Conservation (phyloP, 192 early-diverging fungal genomes). For the Chytriomyces sp. region DNA sequence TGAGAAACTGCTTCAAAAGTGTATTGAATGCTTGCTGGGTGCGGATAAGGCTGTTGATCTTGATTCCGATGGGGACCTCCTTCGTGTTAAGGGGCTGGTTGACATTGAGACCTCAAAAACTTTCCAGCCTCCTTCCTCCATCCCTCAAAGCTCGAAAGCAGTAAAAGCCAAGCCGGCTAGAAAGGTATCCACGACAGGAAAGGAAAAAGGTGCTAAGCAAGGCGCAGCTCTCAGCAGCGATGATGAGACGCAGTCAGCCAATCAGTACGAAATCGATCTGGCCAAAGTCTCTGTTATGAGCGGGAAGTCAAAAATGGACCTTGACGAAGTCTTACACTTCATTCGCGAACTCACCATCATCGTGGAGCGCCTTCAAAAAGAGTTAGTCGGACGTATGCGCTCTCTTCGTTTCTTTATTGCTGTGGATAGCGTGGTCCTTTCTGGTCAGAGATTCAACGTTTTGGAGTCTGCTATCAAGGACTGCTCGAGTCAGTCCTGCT, state of each 20-base stretch:
- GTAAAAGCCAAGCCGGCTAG: background rate
- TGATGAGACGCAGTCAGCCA: conserved; percentile 12
- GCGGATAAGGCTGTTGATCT: conserved; percentile 12
- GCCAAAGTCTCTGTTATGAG: background rate
- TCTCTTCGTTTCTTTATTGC: conserved; percentile 45
- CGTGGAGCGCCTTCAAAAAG: conserved; percentile 33
- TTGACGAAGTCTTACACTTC: conserved; percentile 35
- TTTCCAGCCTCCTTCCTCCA: background rate
- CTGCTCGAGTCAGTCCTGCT: conserved; percentile 1
- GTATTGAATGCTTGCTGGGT: conserved; percentile 6
- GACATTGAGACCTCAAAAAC: conserved; percentile 8
- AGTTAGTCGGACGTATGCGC: conserved; percentile 43
- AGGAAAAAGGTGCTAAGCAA: background rate
- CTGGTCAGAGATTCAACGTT: conserved; percentile 9
- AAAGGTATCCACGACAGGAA: background rate
- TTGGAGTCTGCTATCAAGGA: conserved; percentile 1
- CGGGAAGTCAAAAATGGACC: conserved; percentile 16
- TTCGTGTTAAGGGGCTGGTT: conserved; percentile 9
- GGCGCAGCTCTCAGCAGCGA: conserved; percentile 9
- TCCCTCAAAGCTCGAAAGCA: background rate
- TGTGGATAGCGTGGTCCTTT: conserved; percentile 33
- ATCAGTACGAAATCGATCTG: background rate
- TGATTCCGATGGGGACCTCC: background rate
- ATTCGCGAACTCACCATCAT: conserved; percentile 38
- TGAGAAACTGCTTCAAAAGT: background rate